Evolutionary conservation across 768 basidiomycete species (phyloP).

Genomic region (Lactarius akahatsu): DNA sequence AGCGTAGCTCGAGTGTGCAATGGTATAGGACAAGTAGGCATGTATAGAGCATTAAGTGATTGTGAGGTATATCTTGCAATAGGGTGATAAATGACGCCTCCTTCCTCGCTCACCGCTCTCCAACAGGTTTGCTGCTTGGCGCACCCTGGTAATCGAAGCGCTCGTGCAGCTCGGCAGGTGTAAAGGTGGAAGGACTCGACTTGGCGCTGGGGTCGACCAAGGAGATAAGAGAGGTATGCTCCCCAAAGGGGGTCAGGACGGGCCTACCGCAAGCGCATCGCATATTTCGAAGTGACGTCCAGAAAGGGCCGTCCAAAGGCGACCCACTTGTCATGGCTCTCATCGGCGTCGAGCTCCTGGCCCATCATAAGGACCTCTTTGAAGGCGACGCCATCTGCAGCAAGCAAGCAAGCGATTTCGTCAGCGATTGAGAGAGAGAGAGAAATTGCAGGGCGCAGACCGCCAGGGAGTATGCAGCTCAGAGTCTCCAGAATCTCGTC

Average conservation of each 20-base stretch:
- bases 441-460: conserved; percentile 30
- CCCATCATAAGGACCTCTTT: conserved; percentile 13
- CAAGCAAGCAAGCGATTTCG: neutral
- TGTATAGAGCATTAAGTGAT: neutral
- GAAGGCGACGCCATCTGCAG: conserved; percentile 6
- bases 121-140: conserved; percentile 17
- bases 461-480: conserved; percentile 43
- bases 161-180: conserved; percentile 21
- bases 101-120: neutral
- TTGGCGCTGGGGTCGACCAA: conserved; percentile 13
- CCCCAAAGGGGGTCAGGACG: conserved; percentile 11
- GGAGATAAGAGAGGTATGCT: conserved; percentile 8
- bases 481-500: conserved; percentile 41
- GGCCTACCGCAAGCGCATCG: conserved; percentile 19
- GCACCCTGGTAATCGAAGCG: conserved; percentile 23
- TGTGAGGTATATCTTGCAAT: conserved; percentile 5
- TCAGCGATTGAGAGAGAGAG: conserved; percentile 1
- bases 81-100: neutral
- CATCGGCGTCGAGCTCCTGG: neutral
- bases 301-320: conserved; percentile 19
- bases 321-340: conserved; percentile 4
- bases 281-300: conserved; percentile 23
- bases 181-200: conserved; percentile 8
- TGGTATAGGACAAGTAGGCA: conserved; percentile 6
- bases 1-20: neutral